phyloP scores from a whole-genome alignment of 495 filamentous ascomycete species.

The Neurospora intermedia region DNA sequence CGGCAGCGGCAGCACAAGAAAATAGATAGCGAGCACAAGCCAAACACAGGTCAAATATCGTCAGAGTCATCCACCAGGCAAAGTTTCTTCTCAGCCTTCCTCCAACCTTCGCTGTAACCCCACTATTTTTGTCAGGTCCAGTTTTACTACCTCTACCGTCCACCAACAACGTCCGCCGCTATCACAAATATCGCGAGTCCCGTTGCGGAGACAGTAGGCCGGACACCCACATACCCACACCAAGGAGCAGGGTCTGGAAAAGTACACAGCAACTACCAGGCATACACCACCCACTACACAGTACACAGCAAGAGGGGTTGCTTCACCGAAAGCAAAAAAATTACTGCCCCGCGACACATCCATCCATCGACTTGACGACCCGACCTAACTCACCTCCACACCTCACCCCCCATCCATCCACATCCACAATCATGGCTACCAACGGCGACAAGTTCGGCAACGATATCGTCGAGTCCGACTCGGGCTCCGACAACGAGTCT shows the following conservation, averaged over 20 bases:
- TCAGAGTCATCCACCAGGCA: constrained; percentile 4
- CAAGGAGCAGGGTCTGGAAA: background rate
- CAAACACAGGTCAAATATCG: constrained; percentile 16
- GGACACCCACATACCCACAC: background rate
- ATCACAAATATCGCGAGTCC: background rate
- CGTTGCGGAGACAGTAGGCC: background rate
- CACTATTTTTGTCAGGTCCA: background rate
- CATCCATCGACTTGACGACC: background rate
- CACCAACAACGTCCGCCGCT: background rate
- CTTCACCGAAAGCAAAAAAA: constrained; percentile 7
- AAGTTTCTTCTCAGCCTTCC: background rate
- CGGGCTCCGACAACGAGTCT: constrained; percentile 37
- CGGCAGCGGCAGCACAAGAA: constrained; percentile 23
- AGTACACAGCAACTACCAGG: background rate
- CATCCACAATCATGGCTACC: constrained; percentile 28
- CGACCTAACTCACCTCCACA: background rate
- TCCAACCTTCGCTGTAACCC: background rate
- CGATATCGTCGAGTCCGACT: constrained; percentile 35
- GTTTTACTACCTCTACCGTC: background rate
- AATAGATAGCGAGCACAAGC: constrained; percentile 5
- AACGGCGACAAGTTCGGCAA: constrained; percentile 40
- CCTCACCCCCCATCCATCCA: background rate
- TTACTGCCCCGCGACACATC: constrained; percentile 15
- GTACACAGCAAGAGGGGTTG: constrained; percentile 7
- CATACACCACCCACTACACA: background rate